These are phyloP conservation scores for Abortiporus biennis DNA, from an alignment of 1,284 basidiomycete species.

Conservation along the genomic window DNA sequence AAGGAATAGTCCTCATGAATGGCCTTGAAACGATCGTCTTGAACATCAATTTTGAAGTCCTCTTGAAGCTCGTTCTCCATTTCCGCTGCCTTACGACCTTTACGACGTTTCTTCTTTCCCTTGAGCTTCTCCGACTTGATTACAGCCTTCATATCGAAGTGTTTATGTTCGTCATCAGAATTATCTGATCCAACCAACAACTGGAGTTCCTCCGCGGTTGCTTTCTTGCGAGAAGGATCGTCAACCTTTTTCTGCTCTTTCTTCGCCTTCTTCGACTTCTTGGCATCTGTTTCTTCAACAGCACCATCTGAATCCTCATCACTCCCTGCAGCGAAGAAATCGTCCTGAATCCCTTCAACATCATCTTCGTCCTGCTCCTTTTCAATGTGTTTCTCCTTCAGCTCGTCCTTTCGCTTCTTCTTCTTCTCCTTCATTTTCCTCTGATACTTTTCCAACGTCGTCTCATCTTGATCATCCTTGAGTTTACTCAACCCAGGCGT, in stretches of 20 bases:
- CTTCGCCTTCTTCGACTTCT: conserved; percentile 21
- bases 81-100: conserved; percentile 35
- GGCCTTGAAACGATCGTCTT: conserved; percentile 85
- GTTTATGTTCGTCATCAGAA: conserved; percentile 51
- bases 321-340: conserved; percentile 64
- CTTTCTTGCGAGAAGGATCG: conserved; percentile 18
- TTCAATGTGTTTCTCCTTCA: conserved; percentile 30
- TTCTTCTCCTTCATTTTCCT: conserved; percentile 84
- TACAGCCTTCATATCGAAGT: conserved; percentile 92
- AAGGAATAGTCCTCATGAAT: conserved; percentile 89
- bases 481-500: conserved; percentile 68
- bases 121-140: conserved; percentile 77
- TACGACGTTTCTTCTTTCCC: conserved; percentile 48
- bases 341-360: conserved; percentile 38
- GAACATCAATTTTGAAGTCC: conserved; percentile 81
- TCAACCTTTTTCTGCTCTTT: conserved; percentile 20
- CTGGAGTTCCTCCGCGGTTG: conserved; percentile 57
- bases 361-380: conserved; percentile 18
- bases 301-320: conserved; percentile 35
- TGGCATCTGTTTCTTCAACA: conserved; percentile 15
- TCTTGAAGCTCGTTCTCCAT: conserved; percentile 61
- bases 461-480: conserved; percentile 63
- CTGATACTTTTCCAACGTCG: conserved; percentile 81
- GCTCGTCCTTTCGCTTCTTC: conserved; percentile 71
- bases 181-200: conserved; percentile 58